A percentile compares a stretch with the other conserved stretches of the same genome.
Conservation (phyloP, 495 filamentous ascomycete species). For the Daldinia bambusicola region DNA sequence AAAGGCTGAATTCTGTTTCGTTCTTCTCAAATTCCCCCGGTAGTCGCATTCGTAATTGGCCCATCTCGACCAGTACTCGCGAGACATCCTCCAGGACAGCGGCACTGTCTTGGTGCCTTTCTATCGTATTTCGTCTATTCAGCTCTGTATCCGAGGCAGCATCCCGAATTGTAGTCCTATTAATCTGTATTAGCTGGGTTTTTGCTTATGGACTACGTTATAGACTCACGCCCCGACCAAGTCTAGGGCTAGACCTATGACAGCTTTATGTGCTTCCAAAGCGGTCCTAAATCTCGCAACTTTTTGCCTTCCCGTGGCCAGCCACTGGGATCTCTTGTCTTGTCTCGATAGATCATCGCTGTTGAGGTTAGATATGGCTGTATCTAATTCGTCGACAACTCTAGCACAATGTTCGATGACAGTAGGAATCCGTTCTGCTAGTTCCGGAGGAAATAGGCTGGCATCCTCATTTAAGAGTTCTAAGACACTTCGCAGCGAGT, state of each 20-base stretch:
- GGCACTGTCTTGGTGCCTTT: slow-evolving; percentile 39
- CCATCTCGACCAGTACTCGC: slow-evolving; percentile 45
- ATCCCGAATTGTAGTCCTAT: slow-evolving; percentile 48
- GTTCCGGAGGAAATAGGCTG: slow-evolving; percentile 48
- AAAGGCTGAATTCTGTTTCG: slow-evolving; percentile 46
- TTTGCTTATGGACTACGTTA: slow-evolving; percentile 17
- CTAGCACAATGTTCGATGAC: slow-evolving; percentile 51
- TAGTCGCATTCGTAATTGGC: slow-evolving; percentile 42
- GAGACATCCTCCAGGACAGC: slow-evolving; percentile 46
- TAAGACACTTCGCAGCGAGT: slow-evolving; percentile 58
- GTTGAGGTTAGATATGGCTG: slow-evolving; percentile 47
- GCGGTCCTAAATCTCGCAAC: slow-evolving; percentile 49
- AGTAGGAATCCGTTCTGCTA: slow-evolving; percentile 51
- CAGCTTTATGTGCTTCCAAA: slow-evolving; percentile 53
- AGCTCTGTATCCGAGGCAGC: slow-evolving; percentile 30
- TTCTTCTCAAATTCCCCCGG: slow-evolving; percentile 51
- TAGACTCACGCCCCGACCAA: slow-evolving; percentile 52
- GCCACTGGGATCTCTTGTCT: slow-evolving; percentile 57
- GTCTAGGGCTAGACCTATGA: slow-evolving; percentile 56
- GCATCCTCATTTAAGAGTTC: slow-evolving; percentile 59
- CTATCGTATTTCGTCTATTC: slow-evolving; percentile 38
- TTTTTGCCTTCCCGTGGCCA: slow-evolving; percentile 50
- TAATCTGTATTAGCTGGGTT: slow-evolving; percentile 14
- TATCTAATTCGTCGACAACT: slow-evolving; percentile 52
- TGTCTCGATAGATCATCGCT: slow-evolving; percentile 46